Conservation (phyloP, 805 yeast genomes). For the Myxozyma sirexii region DNA sequence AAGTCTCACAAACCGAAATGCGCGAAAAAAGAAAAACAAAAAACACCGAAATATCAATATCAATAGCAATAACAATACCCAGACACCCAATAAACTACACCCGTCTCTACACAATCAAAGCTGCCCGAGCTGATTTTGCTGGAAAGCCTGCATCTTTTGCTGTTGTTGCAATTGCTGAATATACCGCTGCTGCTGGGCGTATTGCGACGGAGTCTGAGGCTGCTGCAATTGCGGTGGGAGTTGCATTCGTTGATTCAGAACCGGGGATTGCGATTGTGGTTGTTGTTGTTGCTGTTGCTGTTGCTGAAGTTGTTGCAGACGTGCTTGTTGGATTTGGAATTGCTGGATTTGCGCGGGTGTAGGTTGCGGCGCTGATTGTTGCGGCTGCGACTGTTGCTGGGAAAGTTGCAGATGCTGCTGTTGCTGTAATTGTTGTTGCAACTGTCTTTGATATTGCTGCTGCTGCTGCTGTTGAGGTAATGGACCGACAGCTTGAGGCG, state of each 20-base stretch:
- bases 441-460: conserved; percentile 35
- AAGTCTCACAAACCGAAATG: background rate
- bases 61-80: background rate
- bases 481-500: background rate
- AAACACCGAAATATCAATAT: background rate
- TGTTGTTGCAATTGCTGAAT: conserved; percentile 20
- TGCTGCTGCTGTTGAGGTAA: conserved; percentile 21
- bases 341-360: conserved; percentile 16
- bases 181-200: conserved; percentile 22
- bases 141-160: conserved; percentile 18
- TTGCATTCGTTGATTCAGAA: background rate
- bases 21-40: background rate
- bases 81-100: background rate
- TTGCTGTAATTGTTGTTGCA: conserved; percentile 32
- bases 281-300: conserved; percentile 19
- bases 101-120: background rate
- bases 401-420: conserved; percentile 30
- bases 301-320: conserved; percentile 9
- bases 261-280: background rate
- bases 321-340: conserved; percentile 14
- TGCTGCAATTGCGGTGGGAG: conserved; percentile 26
- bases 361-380: background rate
- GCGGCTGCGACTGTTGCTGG: conserved; percentile 31
- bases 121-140: conserved; percentile 18
- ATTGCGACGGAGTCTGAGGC: background rate